phyloP scores from a whole-genome alignment of 2,329 filamentous ascomycete species.

The Parafenestella ontariensis region DNA sequence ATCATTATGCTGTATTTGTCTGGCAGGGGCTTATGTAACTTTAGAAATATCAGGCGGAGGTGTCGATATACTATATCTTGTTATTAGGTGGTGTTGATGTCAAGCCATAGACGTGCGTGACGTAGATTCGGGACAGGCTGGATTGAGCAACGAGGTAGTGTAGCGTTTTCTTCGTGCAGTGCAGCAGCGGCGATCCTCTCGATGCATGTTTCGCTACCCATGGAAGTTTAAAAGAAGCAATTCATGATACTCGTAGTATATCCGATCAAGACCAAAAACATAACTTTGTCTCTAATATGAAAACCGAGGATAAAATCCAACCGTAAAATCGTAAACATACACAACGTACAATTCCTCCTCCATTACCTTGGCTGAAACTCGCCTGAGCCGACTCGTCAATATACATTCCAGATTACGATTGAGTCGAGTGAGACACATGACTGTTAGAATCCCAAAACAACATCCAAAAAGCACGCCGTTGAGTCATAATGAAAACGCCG shows the following conservation, averaged over 20 bases:
- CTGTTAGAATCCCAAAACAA: neutral
- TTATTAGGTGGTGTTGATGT: no score
- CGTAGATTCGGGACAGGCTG: no score
- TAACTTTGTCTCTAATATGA: neutral
- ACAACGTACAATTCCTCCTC: neutral
- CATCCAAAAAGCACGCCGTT: neutral
- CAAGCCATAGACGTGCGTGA: no score
- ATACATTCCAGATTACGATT: neutral
- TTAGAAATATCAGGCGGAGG: neutral
- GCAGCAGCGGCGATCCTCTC: neutral
- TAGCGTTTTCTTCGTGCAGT: neutral
- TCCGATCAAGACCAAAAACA: neutral
- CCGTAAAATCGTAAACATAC: neutral
- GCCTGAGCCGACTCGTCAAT: neutral
- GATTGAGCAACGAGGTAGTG: no score
- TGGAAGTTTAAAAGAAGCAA: neutral
- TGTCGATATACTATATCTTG: neutral
- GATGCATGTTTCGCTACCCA: neutral
- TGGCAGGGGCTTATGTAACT: neutral
- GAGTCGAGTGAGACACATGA: neutral
- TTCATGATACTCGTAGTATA: neutral
- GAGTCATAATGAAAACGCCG: neutral
- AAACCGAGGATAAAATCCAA: neutral
- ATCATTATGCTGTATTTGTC: conserved; percentile 15
- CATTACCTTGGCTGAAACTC: neutral